Conservation (phyloP, 495 filamentous ascomycete species). For the Cryomyces minteri region DNA sequence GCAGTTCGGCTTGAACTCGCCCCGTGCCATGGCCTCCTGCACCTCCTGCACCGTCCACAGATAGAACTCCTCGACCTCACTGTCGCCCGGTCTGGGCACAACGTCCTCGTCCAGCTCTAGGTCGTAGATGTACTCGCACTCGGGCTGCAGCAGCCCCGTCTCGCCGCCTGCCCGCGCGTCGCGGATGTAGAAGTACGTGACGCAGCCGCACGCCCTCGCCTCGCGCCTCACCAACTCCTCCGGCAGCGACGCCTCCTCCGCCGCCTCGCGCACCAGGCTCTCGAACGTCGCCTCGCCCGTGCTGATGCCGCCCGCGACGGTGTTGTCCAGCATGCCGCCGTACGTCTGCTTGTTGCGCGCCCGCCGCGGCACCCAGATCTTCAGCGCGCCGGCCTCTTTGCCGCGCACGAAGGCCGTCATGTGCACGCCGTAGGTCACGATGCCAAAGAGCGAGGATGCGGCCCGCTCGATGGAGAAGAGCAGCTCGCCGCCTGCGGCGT, state of each 20-base stretch:
- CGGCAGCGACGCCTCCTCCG: constrained; percentile 78
- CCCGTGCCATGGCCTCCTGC: constrained; percentile 44
- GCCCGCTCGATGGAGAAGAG: constrained; percentile 64
- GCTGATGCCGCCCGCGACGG: constrained; percentile 77
- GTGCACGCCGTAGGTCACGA: constrained; percentile 80
- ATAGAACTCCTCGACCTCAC: constrained; percentile 76
- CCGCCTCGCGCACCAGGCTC: constrained; percentile 66
- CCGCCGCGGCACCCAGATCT: constrained; percentile 71
- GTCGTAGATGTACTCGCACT: constrained; percentile 85
- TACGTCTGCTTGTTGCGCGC: constrained; percentile 67
- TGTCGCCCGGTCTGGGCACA: constrained; percentile 55
- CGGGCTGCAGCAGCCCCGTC: constrained; percentile 71
- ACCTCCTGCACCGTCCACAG: constrained; percentile 60
- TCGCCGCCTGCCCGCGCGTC: constrained; percentile 68
- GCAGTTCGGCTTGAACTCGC: constrained; percentile 90
- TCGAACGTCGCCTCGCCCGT: constrained; percentile 60
- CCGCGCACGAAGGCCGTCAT: constrained; percentile 54
- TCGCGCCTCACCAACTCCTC: constrained; percentile 43
- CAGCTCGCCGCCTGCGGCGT: constrained; percentile 40
- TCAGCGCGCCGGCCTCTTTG: constrained; percentile 28
- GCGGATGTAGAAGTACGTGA: constrained; percentile 75
- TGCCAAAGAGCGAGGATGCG: constrained; percentile 64
- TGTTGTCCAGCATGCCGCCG: constrained; percentile 79
- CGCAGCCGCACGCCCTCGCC: constrained; percentile 40
- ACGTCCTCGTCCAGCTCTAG: constrained; percentile 55